Base-by-base conservation (phyloP, 2,329 filamentous ascomycete genomes). In the Fusarium sp. region DNA sequence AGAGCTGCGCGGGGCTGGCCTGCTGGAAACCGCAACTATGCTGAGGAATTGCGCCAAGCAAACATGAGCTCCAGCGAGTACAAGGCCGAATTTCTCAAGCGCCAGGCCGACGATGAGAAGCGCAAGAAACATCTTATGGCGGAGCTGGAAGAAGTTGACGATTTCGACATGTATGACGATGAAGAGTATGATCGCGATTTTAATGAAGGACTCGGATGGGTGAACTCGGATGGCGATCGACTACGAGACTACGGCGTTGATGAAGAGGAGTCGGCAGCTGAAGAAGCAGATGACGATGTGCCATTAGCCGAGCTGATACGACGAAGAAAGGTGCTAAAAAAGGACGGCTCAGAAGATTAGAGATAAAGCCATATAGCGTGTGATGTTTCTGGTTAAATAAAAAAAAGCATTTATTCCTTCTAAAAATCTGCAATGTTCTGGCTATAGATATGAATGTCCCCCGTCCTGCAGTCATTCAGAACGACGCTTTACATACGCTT, bases 241-340 rank as follows among this genome's bases (percentile, higher is more conserved):
- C 80, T 96, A 52, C 84, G 87, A 44, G 93, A 96, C 74, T 96
- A 90, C 75, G 93, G 93, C 3, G 92, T 96, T 0, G 93, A 95
- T 72, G 91, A 94, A 74, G 91, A 92, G 16, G 87, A 94, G 60
- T 65, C 61, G 3, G 75, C 75, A 27, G 61, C 61, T 13, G 69
- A 68, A 18, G 60, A 55, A 13, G 65, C 80, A 10, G 85, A 87
- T 18, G 85, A 87, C 2, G 89, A 94, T 72, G 81, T 95, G 16
- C 92, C 92, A 0, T 80, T 95, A 43, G 89, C 87, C 6, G 89
- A 93, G 76, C 74, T 95, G 16, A 79, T 94, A 46, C 82, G 87
- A 49, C 82, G 89, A 68, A 81, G 89, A 67, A 87, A 83, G 65
- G 77, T 81, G 3, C 58, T 75, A 5, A 75, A 70, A 24, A 78